Percentiles rank a stretch among this genome's conserved stretches.
phyloP scores from a whole-genome alignment of 306 rosid species.

The Arachis hypogaea region DNA sequence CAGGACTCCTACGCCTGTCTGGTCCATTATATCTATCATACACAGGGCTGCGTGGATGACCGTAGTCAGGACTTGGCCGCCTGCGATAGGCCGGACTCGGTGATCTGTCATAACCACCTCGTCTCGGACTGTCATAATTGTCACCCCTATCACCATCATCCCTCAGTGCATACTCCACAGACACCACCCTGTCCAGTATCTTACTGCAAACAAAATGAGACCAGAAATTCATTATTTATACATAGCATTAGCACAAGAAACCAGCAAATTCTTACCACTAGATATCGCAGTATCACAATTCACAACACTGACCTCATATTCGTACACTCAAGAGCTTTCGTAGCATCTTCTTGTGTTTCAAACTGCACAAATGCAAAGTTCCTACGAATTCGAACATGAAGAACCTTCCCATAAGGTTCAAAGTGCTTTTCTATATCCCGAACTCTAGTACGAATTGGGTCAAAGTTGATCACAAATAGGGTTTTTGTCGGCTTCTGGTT shows the following conservation, averaged over 20 bases:
- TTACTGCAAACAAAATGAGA: slow-evolving; percentile 58
- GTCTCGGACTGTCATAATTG: slow-evolving; percentile 65
- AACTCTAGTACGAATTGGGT: slow-evolving; percentile 74
- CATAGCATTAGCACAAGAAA: background rate
- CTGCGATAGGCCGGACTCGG: slow-evolving; percentile 76
- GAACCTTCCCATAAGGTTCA: slow-evolving; percentile 84
- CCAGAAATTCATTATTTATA: slow-evolving; percentile 7
- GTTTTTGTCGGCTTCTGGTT: slow-evolving; percentile 94
- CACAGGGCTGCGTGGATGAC: slow-evolving; percentile 73
- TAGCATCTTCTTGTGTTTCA: slow-evolving; percentile 95
- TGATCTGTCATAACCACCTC: slow-evolving; percentile 76
- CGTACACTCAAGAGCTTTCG: slow-evolving; percentile 82
- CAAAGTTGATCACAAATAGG: slow-evolving; percentile 85
- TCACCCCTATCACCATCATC: slow-evolving; percentile 87
- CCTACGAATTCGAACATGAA: slow-evolving; percentile 81
- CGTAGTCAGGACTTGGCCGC: slow-evolving; percentile 94
- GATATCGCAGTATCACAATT: background rate
- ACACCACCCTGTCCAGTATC: slow-evolving; percentile 89
- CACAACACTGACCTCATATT: slow-evolving; percentile 57
- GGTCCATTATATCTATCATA: slow-evolving; percentile 81
- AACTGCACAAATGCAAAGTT: slow-evolving; percentile 95
- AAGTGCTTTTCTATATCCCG: slow-evolving; percentile 88
- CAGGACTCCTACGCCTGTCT: slow-evolving; percentile 60
- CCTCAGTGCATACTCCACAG: slow-evolving; percentile 97
- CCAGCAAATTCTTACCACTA: background rate